These are phyloP conservation scores for Kodamaea sp. DNA, from an alignment of 1,139 yeast species.

Conservation along the genomic window DNA sequence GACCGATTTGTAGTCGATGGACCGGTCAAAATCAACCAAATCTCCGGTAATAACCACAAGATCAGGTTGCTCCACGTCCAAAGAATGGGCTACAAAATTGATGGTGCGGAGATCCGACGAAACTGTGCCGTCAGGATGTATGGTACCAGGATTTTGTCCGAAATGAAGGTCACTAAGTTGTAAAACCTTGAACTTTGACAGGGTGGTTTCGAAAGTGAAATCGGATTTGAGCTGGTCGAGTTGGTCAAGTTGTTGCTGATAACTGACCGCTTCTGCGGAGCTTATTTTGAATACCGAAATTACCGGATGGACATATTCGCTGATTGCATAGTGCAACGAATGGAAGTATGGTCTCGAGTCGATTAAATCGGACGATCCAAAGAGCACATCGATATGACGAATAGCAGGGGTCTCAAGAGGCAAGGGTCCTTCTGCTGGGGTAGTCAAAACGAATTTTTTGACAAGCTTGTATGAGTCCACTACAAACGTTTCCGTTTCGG, in stretches of 20 bases:
- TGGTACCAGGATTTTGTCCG: conserved; percentile 32
- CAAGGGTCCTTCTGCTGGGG: conserved; percentile 9
- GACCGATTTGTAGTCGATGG: conserved; percentile 34
- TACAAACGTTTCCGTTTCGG: conserved; percentile 5
- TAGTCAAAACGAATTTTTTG: conserved; percentile 11
- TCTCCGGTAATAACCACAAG: conserved; percentile 47
- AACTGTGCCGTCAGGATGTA: conserved; percentile 20
- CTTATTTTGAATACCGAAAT: conserved; percentile 12
- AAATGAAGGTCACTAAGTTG: conserved; percentile 46
- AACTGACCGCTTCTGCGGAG: conserved; percentile 7
- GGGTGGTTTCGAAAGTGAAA: conserved; percentile 5
- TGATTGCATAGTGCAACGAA: conserved; percentile 9
- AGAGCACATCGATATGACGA: conserved; percentile 27
- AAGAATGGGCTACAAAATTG: conserved; percentile 28
- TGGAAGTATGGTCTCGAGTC: conserved; percentile 18
- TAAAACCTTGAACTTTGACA: conserved; percentile 29
- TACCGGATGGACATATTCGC: conserved; percentile 11
- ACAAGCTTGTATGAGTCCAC: conserved; percentile 8
- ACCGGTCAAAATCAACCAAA: conserved; percentile 29
- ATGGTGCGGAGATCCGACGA: conserved; percentile 33
- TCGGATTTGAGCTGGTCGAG: conserved; percentile 7
- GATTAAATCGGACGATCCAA: conserved; percentile 24
- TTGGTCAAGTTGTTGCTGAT: conserved; percentile 6
- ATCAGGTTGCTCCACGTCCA: conserved; percentile 34
- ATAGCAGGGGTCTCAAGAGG: conserved; percentile 17